Conservation (phyloP, 345 rosid genomes). For the Chamaenerion angustifolium region DNA sequence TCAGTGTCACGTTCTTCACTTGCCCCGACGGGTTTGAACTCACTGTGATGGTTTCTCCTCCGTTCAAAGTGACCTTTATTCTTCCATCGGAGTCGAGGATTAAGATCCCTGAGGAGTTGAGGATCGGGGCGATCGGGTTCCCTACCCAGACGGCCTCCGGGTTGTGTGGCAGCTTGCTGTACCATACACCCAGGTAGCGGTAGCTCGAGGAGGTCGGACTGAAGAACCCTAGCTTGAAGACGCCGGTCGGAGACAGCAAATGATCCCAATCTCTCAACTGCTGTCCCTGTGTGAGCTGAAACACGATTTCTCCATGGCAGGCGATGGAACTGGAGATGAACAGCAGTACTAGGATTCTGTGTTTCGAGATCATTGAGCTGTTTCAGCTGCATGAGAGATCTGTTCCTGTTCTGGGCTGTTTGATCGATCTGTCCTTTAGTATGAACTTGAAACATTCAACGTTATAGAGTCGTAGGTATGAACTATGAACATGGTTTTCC, state of each 20-base stretch:
- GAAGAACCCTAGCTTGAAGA: constrained; percentile 49
- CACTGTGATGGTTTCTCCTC: constrained; percentile 17
- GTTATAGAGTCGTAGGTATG: no score
- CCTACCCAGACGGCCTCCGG: constrained; percentile 43
- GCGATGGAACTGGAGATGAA: constrained; percentile 6
- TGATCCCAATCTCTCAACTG: constrained; percentile 51
- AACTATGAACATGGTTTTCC: no score
- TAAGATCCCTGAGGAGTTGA: constrained; percentile 40
- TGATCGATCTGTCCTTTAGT: no score
- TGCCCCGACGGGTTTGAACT: constrained; percentile 13
- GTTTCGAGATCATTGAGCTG: constrained; percentile 6
- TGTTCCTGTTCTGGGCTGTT: no score
- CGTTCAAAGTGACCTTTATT: constrained; percentile 27
- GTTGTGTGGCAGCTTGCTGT: constrained; percentile 15
- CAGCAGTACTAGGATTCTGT: not conserved
- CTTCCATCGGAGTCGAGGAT: constrained; percentile 25
- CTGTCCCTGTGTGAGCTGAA: constrained; percentile 29
- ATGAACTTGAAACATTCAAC: no score
- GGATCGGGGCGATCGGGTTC: constrained; percentile 27
- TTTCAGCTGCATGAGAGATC: no score
- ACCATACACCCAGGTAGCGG: constrained; percentile 45
- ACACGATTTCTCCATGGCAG: constrained; percentile 10
- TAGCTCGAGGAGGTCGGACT: constrained; percentile 32
- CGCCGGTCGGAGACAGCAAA: constrained; percentile 24
- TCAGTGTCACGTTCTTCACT: constrained; percentile 23